Evolutionary conservation across 2,329 filamentous ascomycete species (phyloP).

Genomic region (Aureobasidium melanogenum): DNA sequence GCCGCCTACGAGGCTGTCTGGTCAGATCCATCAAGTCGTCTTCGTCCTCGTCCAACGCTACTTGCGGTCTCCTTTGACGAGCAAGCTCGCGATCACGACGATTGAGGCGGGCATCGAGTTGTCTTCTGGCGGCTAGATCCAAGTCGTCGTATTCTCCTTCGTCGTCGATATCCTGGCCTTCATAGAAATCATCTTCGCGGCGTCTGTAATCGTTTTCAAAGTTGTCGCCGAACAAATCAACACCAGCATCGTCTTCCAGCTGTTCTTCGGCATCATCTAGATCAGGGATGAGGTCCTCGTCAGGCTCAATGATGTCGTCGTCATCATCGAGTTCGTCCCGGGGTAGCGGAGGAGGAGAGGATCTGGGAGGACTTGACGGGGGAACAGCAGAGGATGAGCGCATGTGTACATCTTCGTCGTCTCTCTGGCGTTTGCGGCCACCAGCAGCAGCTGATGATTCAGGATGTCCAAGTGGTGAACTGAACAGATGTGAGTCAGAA

Average conservation of each 20-base stretch:
- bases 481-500: not conserved
- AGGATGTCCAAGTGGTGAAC: constrained; percentile 3
- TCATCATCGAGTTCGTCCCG: constrained; percentile 56
- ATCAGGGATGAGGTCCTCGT: constrained; percentile 56
- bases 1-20: constrained; percentile 71
- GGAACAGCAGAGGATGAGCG: constrained; percentile 49
- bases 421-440: constrained; percentile 55
- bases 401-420: constrained; percentile 50
- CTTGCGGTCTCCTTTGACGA: constrained; percentile 55
- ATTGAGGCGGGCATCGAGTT: constrained; percentile 64
- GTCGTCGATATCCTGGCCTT: constrained; percentile 65
- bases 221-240: constrained; percentile 62
- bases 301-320: constrained; percentile 60
- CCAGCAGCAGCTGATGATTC: constrained; percentile 28
- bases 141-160: constrained; percentile 66
- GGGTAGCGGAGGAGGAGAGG: constrained; percentile 56
- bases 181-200: constrained; percentile 52
- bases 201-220: constrained; percentile 54
- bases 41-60: constrained; percentile 72
- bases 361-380: constrained; percentile 52
- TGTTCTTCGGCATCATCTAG: constrained; percentile 61
- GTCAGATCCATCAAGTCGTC: constrained; percentile 79
- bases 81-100: constrained; percentile 65
- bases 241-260: constrained; percentile 61
- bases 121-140: constrained; percentile 56